Base-by-base conservation (phyloP, 176 grass and related monocot genomes). In the Puccinellia tenuiflora region DNA sequence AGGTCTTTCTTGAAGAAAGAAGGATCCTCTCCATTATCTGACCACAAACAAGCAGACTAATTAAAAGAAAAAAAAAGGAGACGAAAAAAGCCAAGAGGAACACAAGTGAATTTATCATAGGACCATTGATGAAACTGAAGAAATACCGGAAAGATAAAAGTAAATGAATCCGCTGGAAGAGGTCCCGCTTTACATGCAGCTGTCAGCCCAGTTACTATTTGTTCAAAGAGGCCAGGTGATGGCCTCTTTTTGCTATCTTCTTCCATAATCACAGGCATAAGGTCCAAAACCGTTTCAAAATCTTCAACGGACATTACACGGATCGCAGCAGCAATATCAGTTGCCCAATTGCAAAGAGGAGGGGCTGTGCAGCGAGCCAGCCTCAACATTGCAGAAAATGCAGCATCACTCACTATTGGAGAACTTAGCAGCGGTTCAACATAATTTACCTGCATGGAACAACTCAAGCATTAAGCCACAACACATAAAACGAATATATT, bases 101-200 rank as follows among this genome's bases (percentile, higher is more conserved):
- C 25, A 65, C 31, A 81, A 88, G 37, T 30, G 6, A 55, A 37
- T 31, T 53, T 77, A 73, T 78, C 9, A 81, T 40, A 43, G 24
- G 21, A 77, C 28, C 57, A 84, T 48, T 65, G 35, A 56, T 14
- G 29, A 8, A 73, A 68, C 43, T 60, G 24, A 50, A 61, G 24
- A 83, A 79, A 75, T 95, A 98, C 96, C 85, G 96, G 92, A 79
- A 98, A 98, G 24, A 98, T 45, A 64, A 98, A 98, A 74, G 96
- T 95, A 88, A 98, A 98, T 38, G 96, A 90, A 93, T 98, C 96
- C 64, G 96, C 92, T 64, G 96, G 96, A 91, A 98, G 92, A 42
- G 96, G 88, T 56, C 91, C 92, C 9, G 67, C 39, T 86, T 91
- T 93, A 80, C 96, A 98, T 68, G 96, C 93, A 78, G 91, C 75